These are phyloP conservation scores for Suhomyces anneliseae DNA, from an alignment of 1,139 yeast genomes.

Conservation along the genomic window DNA sequence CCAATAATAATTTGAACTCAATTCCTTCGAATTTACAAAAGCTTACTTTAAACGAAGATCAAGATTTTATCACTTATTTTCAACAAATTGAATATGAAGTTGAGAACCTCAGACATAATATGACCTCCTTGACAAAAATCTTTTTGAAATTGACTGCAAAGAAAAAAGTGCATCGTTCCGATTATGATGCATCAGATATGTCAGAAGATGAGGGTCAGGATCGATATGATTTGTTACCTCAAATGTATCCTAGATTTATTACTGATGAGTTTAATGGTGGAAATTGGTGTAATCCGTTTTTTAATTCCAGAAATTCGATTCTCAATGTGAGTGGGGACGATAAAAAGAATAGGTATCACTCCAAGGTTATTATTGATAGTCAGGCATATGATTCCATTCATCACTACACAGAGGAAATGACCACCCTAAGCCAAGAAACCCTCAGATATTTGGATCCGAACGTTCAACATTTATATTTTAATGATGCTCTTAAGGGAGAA, in stretches of 20 bases:
- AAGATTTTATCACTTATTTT: slow-evolving; percentile 25
- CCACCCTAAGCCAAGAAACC: slow-evolving; percentile 40
- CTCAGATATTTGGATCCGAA: slow-evolving; percentile 40
- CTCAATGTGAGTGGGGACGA: slow-evolving; percentile 50
- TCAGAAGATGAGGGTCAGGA: slow-evolving; percentile 37
- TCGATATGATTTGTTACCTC: slow-evolving; percentile 51
- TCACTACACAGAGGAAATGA: slow-evolving; percentile 38
- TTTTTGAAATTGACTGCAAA: slow-evolving; percentile 34
- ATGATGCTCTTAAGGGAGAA: slow-evolving; percentile 39
- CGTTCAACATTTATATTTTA: slow-evolving; percentile 33
- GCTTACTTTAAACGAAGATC: slow-evolving; percentile 9
- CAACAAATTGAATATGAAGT: slow-evolving; percentile 41
- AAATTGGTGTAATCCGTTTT: slow-evolving; percentile 70
- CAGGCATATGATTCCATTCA: slow-evolving; percentile 44
- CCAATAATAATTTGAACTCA: slow-evolving; percentile 3
- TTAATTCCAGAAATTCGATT: slow-evolving; percentile 39
- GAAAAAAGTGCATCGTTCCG: slow-evolving; percentile 33
- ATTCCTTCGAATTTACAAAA: slow-evolving; percentile 6
- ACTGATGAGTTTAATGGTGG: slow-evolving; percentile 69
- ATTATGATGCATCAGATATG: slow-evolving; percentile 43
- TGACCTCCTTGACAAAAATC: slow-evolving; percentile 28
- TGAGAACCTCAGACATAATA: slow-evolving; percentile 31
- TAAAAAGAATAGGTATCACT: slow-evolving; percentile 42
- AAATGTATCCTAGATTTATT: slow-evolving; percentile 66
- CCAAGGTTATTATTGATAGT: slow-evolving; percentile 51